phyloP scores from a whole-genome alignment of 306 rosid genomes.

The Citrullus mucosospermus region DNA sequence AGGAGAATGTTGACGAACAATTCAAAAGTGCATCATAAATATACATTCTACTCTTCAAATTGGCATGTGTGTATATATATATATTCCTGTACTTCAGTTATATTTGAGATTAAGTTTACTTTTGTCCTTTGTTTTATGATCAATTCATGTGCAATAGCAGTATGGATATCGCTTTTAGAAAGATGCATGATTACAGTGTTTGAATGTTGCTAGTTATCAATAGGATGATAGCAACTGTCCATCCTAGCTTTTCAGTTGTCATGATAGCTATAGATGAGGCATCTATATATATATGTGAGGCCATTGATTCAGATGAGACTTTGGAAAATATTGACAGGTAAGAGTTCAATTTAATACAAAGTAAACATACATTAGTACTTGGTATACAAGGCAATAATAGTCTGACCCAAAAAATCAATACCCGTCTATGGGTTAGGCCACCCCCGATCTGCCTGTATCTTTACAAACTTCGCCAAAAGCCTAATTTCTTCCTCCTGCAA shows the following conservation, averaged over 20 bases:
- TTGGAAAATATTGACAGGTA: background rate
- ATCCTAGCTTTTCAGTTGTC: background rate
- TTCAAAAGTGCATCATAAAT: background rate
- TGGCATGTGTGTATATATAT: background rate
- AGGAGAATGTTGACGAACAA: background rate
- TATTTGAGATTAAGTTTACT: background rate
- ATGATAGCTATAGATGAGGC: background rate
- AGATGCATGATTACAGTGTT: background rate
- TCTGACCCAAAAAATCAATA: background rate
- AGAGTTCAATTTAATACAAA: background rate
- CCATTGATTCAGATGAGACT: background rate
- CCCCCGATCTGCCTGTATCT: conserved; percentile 76
- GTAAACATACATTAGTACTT: background rate
- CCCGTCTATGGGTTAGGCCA: conserved; percentile 37
- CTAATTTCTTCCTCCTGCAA: conserved; percentile 75
- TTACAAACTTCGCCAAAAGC: conserved; percentile 76
- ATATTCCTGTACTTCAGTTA: background rate
- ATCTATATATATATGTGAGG: background rate
- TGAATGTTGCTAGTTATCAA: background rate
- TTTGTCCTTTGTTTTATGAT: background rate
- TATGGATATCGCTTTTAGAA: background rate
- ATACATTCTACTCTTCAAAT: background rate
- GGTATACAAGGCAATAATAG: background rate
- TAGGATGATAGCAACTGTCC: background rate
- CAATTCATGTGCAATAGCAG: background rate